Percentiles rank a stretch among this genome's conserved stretches.
Evolutionary conservation across 2,329 filamentous ascomycete species (phyloP).

Genomic region (Atkinsonella hypoxylon): DNA sequence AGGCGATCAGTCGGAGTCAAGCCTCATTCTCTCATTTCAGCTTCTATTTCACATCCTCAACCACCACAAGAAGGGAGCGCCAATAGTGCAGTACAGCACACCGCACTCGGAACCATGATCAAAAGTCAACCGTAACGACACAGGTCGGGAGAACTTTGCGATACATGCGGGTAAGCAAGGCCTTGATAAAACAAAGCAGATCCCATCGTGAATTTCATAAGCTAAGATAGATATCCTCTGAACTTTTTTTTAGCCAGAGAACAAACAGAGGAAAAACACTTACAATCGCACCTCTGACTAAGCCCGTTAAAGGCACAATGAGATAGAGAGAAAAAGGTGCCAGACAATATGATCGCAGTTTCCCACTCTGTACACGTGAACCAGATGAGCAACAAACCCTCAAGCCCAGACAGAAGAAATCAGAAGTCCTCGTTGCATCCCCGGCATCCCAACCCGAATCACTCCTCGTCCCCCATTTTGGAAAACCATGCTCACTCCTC

Average conservation of each 20-base stretch:
- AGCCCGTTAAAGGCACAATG: not conserved
- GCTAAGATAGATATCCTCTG: conserved; percentile 1
- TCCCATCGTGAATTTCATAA: conserved; percentile 8
- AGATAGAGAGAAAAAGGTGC: conserved; percentile 12
- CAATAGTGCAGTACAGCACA: too few species aligned
- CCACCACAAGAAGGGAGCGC: too few species aligned
- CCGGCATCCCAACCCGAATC: not conserved
- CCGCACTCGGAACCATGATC: too few species aligned
- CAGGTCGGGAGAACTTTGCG: too few species aligned
- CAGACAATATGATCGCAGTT: conserved; percentile 7
- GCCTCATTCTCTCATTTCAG: too few species aligned
- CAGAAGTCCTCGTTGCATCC: not conserved
- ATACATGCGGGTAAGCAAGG: not conserved
- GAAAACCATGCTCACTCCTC: not conserved
- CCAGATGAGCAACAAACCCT: not conserved
- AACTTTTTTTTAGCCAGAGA: conserved; percentile 1
- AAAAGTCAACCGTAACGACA: too few species aligned
- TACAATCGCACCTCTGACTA: not conserved
- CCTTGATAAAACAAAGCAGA: not conserved
- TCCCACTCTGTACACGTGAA: not conserved
- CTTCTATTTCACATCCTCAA: too few species aligned
- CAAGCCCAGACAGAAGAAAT: not conserved
- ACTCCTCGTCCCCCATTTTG: not conserved
- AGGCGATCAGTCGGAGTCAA: too few species aligned
- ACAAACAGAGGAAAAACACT: not conserved